These are phyloP conservation scores for Turritis glabra DNA, from an alignment of 345 rosid genomes.

Conservation along the genomic window DNA sequence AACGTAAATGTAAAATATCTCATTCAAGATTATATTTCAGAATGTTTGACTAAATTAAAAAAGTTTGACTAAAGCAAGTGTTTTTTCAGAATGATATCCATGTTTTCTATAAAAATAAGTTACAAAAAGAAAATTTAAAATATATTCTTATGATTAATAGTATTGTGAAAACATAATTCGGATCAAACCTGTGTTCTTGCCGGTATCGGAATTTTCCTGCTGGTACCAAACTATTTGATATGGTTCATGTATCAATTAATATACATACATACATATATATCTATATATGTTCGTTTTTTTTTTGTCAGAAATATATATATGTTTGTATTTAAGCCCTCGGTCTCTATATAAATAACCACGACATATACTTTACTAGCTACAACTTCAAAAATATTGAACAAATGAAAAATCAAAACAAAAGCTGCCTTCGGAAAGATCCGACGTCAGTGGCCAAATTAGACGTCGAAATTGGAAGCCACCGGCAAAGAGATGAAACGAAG, in stretches of 20 bases:
- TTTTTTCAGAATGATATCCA: neutral
- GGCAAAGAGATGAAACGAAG: constrained; percentile 26
- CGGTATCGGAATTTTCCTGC: neutral
- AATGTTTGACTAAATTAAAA: neutral
- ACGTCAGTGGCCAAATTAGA: neutral
- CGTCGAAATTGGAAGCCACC: constrained; percentile 6
- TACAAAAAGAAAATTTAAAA: neutral
- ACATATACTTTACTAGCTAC: constrained; percentile 5
- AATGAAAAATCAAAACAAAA: constrained; percentile 20
- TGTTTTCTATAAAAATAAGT: neutral
- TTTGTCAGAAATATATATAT: neutral
- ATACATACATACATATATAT: neutral
- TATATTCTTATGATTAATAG: too few species aligned
- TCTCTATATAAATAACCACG: constrained; percentile 22
- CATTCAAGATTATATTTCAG: neutral
- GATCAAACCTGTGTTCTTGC: constrained; percentile 14
- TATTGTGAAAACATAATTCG: neutral
- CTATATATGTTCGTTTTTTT: neutral
- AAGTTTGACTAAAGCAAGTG: neutral
- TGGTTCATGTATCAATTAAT: constrained; percentile 13
- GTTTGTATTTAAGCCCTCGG: neutral
- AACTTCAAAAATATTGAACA: neutral
- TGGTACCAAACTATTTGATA: constrained; percentile 28
- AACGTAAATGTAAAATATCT: neutral
- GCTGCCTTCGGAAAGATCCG: neutral